Conservation (phyloP, 768 basidiomycete species). For the Collybia mongolica region DNA sequence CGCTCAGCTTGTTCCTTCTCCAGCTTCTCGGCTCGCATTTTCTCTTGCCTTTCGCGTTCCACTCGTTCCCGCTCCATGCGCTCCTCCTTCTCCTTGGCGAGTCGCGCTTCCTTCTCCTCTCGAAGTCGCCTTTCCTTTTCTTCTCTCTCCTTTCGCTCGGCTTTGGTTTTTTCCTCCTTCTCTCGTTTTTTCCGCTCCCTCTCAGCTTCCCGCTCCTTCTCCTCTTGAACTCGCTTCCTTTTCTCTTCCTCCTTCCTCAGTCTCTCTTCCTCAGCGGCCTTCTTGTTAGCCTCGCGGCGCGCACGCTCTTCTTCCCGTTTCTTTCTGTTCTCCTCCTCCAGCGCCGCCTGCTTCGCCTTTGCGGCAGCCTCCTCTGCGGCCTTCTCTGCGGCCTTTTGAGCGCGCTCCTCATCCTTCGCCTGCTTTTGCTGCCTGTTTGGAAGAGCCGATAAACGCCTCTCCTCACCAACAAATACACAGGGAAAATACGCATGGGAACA, state of each 20-base stretch:
- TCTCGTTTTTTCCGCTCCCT: conserved; percentile 73
- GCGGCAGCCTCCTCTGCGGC: conserved; percentile 81
- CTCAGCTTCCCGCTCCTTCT: conserved; percentile 78
- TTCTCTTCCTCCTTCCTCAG: conserved; percentile 81
- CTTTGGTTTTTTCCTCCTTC: conserved; percentile 67
- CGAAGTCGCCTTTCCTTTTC: conserved; percentile 60
- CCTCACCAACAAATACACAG: conserved; percentile 8
- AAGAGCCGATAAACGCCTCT: conserved; percentile 2
- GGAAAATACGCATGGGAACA: conserved; percentile 7
- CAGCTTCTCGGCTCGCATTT: conserved; percentile 27
- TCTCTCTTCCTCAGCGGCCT: conserved; percentile 81
- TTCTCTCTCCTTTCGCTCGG: conserved; percentile 75
- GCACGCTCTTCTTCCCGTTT: conserved; percentile 86
- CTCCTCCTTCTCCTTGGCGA: conserved; percentile 64
- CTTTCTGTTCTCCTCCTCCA: conserved; percentile 80
- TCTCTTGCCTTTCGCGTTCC: conserved; percentile 39
- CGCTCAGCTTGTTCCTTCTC: conserved; percentile 42
- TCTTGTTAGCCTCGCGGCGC: conserved; percentile 72
- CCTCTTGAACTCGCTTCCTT: conserved; percentile 72
- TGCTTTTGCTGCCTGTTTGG: conserved; percentile 80
- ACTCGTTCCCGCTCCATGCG: conserved; percentile 44
- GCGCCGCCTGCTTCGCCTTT: conserved; percentile 72
- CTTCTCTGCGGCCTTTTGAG: conserved; percentile 78
- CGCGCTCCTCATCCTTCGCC: conserved; percentile 90
- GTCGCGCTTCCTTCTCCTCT: conserved; percentile 66